A percentile compares a stretch with the other conserved stretches of the same genome.
Evolutionary conservation across 73 alveolate species (phyloP).

Genomic region (Diophrys sp.): DNA sequence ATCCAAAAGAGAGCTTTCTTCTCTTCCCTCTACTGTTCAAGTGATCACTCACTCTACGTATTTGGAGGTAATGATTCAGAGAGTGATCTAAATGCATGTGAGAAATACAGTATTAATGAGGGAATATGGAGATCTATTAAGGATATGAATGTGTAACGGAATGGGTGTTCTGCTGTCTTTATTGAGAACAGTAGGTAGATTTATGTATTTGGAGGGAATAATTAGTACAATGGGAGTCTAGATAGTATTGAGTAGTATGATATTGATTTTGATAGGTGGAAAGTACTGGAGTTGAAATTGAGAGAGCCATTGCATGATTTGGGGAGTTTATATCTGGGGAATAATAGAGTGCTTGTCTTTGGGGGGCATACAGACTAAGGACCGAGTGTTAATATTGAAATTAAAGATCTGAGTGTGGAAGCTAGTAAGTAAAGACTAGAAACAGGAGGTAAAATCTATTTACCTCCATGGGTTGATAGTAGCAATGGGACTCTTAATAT

Average conservation of each 20-base stretch:
- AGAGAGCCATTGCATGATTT: slow-evolving; percentile 53
- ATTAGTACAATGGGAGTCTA: slow-evolving; percentile 37
- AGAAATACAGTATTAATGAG: slow-evolving; percentile 32
- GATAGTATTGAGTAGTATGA: slow-evolving; percentile 54
- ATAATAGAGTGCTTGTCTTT: slow-evolving; percentile 33
- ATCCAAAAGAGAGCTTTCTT: slow-evolving; percentile 52
- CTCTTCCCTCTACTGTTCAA: slow-evolving; percentile 28
- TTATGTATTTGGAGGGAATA: slow-evolving; percentile 60
- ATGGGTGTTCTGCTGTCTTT: slow-evolving; percentile 37
- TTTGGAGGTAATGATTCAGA: slow-evolving; percentile 50
- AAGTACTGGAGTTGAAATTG: slow-evolving; percentile 22
- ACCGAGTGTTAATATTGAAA: slow-evolving; percentile 25
- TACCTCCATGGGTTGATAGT: slow-evolving; percentile 36
- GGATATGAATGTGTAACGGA: slow-evolving; percentile 39
- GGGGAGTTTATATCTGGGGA: slow-evolving; percentile 27
- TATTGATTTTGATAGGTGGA: slow-evolving; percentile 64
- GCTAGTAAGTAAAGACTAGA: slow-evolving; percentile 16
- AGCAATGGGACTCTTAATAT: slow-evolving; percentile 20
- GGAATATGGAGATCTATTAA: slow-evolving; percentile 54
- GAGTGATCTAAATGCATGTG: slow-evolving; percentile 37
- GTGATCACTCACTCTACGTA: slow-evolving; percentile 49
- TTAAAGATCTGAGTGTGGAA: slow-evolving; percentile 46
- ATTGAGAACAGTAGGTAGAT: slow-evolving; percentile 19
- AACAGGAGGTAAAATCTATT: slow-evolving; percentile 51
- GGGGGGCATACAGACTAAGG: slow-evolving; percentile 52